Evolutionary conservation across 2,329 filamentous ascomycete species (phyloP).

Genomic region (Myriosclerotinia curreyana): DNA sequence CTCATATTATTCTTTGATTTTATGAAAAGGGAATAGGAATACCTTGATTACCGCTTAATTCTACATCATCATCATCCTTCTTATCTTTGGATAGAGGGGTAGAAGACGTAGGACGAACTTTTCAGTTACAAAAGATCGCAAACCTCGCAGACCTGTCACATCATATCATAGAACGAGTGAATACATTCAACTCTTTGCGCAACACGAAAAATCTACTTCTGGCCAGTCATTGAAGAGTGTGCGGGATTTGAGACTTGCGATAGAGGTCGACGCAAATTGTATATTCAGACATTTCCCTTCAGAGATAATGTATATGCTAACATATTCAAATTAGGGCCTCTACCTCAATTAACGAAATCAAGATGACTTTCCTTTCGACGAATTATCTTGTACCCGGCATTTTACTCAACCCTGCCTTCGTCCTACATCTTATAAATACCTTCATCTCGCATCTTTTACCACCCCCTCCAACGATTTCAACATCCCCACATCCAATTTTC

Average conservation of each 20-base stretch:
- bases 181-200: not conserved
- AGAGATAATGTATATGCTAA: not conserved
- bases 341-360: conserved; percentile 17
- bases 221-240: not conserved
- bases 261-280: not conserved
- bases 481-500: conserved; percentile 35
- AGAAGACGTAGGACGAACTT: conserved; percentile 1
- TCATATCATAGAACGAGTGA: not conserved
- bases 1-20: not conserved
- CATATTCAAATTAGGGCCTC: conserved; percentile 5
- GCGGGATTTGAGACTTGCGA: not conserved
- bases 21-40: not conserved
- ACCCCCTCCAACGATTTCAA: conserved; percentile 34
- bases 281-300: not conserved
- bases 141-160: conserved; percentile 2
- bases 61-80: not conserved
- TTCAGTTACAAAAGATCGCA: not conserved
- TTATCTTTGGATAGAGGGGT: not conserved
- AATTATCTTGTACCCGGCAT: conserved; percentile 41
- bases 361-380: conserved; percentile 33
- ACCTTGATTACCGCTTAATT: not conserved
- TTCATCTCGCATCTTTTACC: conserved; percentile 40
- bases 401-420: conserved; percentile 42
- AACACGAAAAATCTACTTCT: not conserved
- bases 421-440: conserved; percentile 43